Conservation (phyloP, 441 rosid species). For the Breynia disticha region DNA sequence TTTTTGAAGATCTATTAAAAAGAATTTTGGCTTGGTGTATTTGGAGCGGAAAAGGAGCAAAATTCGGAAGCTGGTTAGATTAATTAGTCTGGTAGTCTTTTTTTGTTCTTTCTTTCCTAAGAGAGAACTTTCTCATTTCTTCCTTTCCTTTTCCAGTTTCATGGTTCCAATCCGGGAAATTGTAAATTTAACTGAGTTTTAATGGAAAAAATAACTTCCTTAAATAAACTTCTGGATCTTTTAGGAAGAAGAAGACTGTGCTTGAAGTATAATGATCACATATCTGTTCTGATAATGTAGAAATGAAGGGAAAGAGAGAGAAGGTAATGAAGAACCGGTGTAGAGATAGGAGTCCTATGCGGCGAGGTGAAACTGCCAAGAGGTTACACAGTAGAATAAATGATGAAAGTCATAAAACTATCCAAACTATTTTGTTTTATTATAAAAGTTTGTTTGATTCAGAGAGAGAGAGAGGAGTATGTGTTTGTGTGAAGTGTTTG, state of each 20-base stretch:
- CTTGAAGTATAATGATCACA: no score
- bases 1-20: background rate
- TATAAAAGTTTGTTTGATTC: no score
- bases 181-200: slow-evolving; percentile 34
- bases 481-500: no score
- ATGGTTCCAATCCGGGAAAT: slow-evolving; percentile 20
- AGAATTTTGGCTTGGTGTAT: slow-evolving; percentile 4
- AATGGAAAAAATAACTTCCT: slow-evolving; percentile 17
- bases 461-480: no score
- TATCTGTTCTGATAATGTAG: background rate
- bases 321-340: background rate
- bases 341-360: slow-evolving; percentile 15
- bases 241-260: no score
- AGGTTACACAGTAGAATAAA: background rate
- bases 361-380: slow-evolving; percentile 30
- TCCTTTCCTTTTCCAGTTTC: background rate
- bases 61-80: slow-evolving; percentile 13
- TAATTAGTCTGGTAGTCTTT: slow-evolving; percentile 8
- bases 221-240: background rate
- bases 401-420: slow-evolving; percentile 4
- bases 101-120: background rate
- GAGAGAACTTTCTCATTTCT: background rate
- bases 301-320: background rate
- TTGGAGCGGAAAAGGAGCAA: background rate
- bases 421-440: no score